phyloP scores from a whole-genome alignment of 345 rosid species.

The Murraya paniculata region DNA sequence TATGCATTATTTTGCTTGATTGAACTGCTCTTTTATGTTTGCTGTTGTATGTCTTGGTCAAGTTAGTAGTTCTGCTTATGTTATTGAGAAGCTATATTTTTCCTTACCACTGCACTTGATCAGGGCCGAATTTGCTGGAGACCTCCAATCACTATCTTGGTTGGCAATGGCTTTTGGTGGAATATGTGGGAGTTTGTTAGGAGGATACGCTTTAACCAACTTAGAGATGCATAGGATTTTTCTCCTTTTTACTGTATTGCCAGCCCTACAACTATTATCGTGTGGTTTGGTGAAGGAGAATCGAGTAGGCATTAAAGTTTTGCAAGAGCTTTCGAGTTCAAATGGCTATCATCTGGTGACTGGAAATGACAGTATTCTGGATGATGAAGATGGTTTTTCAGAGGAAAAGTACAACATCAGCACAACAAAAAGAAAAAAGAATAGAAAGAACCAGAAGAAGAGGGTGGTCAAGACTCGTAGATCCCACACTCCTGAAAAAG shows the following conservation, averaged over 20 bases:
- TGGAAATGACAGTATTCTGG: conserved; percentile 31
- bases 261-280: conserved; percentile 69
- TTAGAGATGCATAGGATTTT: conserved; percentile 68
- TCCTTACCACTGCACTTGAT: conserved; percentile 11
- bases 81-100: not conserved
- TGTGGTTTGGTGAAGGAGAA: conserved; percentile 74
- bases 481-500: conserved; percentile 30
- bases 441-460: conserved; percentile 47
- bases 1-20: not conserved
- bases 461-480: conserved; percentile 25
- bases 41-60: not conserved
- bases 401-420: conserved; percentile 35
- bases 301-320: conserved; percentile 28
- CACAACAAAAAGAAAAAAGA: conserved; percentile 69
- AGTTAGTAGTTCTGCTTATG: not conserved
- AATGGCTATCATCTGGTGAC: conserved; percentile 34
- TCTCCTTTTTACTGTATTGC: conserved; percentile 70
- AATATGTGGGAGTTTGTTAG: conserved; percentile 81
- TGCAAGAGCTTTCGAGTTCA: conserved; percentile 28
- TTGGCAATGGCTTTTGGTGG: conserved; percentile 93
- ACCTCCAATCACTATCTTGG: conserved; percentile 93
- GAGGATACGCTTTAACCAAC: conserved; percentile 79
- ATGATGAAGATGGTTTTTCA: conserved; percentile 37
- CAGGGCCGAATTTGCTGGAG: conserved; percentile 95
- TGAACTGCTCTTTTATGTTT: not conserved